These are phyloP conservation scores for Plasmodium vinckei DNA, from an alignment of 169 alveolate species.

Conservation along the genomic window DNA sequence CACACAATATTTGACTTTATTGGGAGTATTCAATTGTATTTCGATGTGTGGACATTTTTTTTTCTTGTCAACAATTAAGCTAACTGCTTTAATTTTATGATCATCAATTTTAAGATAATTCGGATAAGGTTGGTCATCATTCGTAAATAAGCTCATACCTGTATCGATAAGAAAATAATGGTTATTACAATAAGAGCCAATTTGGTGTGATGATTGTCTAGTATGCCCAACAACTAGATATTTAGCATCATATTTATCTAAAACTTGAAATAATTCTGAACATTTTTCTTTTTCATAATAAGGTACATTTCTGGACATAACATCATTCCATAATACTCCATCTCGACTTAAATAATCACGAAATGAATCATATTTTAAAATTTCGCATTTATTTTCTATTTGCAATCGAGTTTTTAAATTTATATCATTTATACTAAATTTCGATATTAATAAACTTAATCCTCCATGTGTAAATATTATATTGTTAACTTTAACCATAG, in stretches of 20 bases:
- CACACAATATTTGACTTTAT: not conserved
- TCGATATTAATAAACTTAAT: slow-evolving; percentile 20
- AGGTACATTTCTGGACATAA: slow-evolving; percentile 14
- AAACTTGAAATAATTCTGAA: slow-evolving; percentile 14
- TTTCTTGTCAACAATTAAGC: slow-evolving; percentile 18
- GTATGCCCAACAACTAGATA: slow-evolving; percentile 63
- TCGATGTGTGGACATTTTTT: slow-evolving; percentile 11
- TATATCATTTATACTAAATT: slow-evolving; percentile 26
- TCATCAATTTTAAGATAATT: slow-evolving; percentile 30
- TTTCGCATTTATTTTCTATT: slow-evolving; percentile 34
- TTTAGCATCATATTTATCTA: slow-evolving; percentile 26
- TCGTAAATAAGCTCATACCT: slow-evolving; percentile 69
- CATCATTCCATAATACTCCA: slow-evolving; percentile 53
- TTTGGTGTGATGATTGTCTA: slow-evolving; percentile 31
- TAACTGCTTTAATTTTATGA: slow-evolving; percentile 25
- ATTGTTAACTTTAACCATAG: slow-evolving; percentile 44
- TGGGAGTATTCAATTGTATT: slow-evolving; percentile 15
- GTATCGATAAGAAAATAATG: slow-evolving; percentile 59
- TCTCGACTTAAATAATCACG: slow-evolving; percentile 24
- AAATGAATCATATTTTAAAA: slow-evolving; percentile 15
- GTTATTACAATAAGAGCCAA: slow-evolving; percentile 31
- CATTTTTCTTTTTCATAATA: slow-evolving; percentile 26
- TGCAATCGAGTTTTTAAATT: slow-evolving; percentile 48
- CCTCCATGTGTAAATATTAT: slow-evolving; percentile 60
- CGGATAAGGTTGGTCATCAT: slow-evolving; percentile 38